Evolutionary conservation across 1,284 basidiomycete species (phyloP), one percentile per base, ranked within the genome.

Genomic region (Microbotryum violaceum): DNA sequence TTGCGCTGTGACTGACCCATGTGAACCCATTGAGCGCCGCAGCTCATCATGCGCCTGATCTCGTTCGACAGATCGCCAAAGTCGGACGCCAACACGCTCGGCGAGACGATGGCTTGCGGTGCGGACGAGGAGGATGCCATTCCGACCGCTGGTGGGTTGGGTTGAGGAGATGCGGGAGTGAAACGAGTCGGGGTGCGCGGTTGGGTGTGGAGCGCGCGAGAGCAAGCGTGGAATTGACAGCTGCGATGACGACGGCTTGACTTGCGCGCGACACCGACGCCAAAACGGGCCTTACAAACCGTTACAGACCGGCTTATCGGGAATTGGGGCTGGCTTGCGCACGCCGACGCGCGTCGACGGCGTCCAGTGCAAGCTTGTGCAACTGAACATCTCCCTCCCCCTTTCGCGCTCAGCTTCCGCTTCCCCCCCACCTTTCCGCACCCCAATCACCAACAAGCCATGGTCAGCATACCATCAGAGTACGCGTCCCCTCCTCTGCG

Each of bases 21-120:
- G 73, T 96, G 91, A 61, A 94, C 82, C 91, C 92, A 96, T 76
- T 96, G 86, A 49, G 91, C 91, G 44, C 93, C 91, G 68, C 85
- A 84, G 71, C 86, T 84, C 68, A 94, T 88, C 88, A 96, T 94
- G 57, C 90, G 83, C 73, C 86, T 86, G 78, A 93, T 94, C 83
- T 96, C 91, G 71, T 85, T 85, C 59, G 84, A 86, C 67, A 97
- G 83, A 73, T 92, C 86, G 48, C 89, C 90, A 77, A 97, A 91
- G 80, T 97, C 91, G n/a, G 88, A 91, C 12, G 72, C 71, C 31
- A 73, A 61, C 44, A 73, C 68, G 4, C 70, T 72, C 27, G 73
- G 73, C 27, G 72, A 72, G 56, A 73, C 69, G 61, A 70, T 69
- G 12, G 64, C 54, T 20, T 54, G 55, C 6, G 55, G 56, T 29